Base-by-base conservation (phyloP, 2,329 filamentous ascomycete genomes). In the Dissoconium aciculare region DNA sequence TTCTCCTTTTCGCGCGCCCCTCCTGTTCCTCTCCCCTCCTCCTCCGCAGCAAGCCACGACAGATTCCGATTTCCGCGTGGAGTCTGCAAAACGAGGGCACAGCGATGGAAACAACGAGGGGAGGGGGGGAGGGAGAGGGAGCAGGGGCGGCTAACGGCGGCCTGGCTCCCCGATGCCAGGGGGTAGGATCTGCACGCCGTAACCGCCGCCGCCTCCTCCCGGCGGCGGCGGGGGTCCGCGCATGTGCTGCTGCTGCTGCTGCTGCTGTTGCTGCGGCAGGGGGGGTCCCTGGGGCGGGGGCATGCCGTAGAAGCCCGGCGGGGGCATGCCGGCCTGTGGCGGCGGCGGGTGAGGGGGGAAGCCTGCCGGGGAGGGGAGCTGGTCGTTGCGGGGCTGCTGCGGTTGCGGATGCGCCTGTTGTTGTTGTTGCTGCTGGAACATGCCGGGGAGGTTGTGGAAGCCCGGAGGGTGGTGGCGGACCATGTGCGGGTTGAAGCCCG, bases 401-500 rank as follows among this genome's bases (percentile, higher is more conserved):
- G n/a, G n/a, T n/a, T n/a, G n/a, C n/a, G n/a, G n/a, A n/a, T 34
- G 38, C 24, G 35, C 35, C 11, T 31, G 34, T 19, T 37, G 41
- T 17, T 36, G 38, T 28, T 36, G 38, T 23, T 44, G 35, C n/a
- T 41, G 34, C 31, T 38, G 43, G 43, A 53, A 54, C 19, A 49
- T 46, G 29, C 42, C 45, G 4, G 46, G 43, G 16, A 47, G 42
- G 26, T 38, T 43, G 26, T 42, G 39, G 29, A 50, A 50, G 15
- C 49, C 50, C 2, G 50, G 50, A 12, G 47, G 49, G 19, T 23
- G 19, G 26, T 51, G 48, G 6, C 49, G 47, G 11, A 40, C 42
- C 38, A 51, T 45, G 29, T 43, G 41, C 4, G 41, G 37, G 19
- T 46, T 44, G 41, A 53, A 53, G 14, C 50, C 49, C 11, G 50